Evolutionary conservation across 176 grass and related monocot species (phyloP), one percentile per base, ranked within the genome.

Genomic region (Pontederia crassipes): DNA sequence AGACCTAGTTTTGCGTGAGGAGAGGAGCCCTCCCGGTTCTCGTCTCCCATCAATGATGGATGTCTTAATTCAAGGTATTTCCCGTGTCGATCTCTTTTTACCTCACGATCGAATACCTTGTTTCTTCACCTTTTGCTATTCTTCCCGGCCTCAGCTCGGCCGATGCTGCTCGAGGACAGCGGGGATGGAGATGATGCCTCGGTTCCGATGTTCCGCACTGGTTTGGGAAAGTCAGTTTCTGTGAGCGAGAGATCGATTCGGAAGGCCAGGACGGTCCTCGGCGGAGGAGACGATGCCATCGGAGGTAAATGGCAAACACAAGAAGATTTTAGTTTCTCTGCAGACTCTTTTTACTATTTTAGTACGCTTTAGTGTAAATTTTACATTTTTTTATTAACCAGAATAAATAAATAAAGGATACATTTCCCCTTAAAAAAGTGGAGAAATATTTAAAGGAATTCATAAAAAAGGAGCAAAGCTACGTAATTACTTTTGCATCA

Each of bases 211-310:
- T 89, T 95, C 53, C 48, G 58, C 67, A 84, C 73, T 2, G 82
- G 74, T 65, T 58, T n/a, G 2, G 65, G 65, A 59, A 79, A 24
- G 78, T 55, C 71, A 8, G 77, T 81, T 49, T 51, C 61, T 15
- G n/a, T 77, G n/a, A 84, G 72, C 49, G 66, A 52, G 65, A 57
- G 66, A 61, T 89, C 77, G 46, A 72, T 86, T 47, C 57, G 71
- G 63, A 86, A 77, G 74, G 74, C 82, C 46, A 89, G 26, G 53
- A 10, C 74, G 64, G 55, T 81, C 78, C 64, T 95, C 58, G 82
- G 77, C 46, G 77, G 50, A 58, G 72, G 59, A 70, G 75, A 32
- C 40, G 50, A 46, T 53, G 14, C 26, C 58, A 66, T 55, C 52
- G 68, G 52, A 77, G 52, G 68, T 85, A 26, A 28, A 66, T 57